Base-by-base conservation (phyloP, 441 rosid species). In the Capsella rubella region DNA sequence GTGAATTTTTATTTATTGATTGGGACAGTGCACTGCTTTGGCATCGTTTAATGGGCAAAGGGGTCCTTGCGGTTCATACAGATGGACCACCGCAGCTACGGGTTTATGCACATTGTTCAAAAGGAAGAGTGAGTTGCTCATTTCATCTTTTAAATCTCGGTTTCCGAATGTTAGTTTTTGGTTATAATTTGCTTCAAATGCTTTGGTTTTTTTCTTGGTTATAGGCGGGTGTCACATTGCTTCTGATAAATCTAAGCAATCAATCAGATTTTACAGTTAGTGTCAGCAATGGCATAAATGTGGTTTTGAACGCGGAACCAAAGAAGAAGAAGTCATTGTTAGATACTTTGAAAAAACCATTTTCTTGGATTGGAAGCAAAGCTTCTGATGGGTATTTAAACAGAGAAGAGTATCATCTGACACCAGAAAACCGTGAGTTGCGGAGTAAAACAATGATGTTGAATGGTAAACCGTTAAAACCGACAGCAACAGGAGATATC, bases 41-140 rank as follows among this genome's bases (percentile, higher is more conserved):
- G 99, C 93, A 92, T 82, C 93, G 84, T 46, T 90, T 95, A 34
- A 95, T 95, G 97, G 99, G 99, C 10, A 95, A 82, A 83, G 87
- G 86, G 0, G 98, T 91, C 75, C 86, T 95, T 64, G 70, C 80
- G 13, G 86, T 88, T 53, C 81, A 73, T 12, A 84, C 80, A 3
- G 73, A 86, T 53, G 89, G 87, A 63, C 85, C 93, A 1, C 82
- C 95, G 0, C 82, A 71, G 70, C 84, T 95, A 67, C 95, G 98
- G 18, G 69, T 82, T 68, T 95, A 92, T 57, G 97, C 96, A 10
- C 98, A 95, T 82, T 95, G 99, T 73, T 86, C 97, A 0, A 90
- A 85, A 85, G 98, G 93, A 86, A 86, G 91, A 83, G 98, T 92
- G 83, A 84, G 97, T 55, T 47, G 67, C 6, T 15, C 13, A 51